These are phyloP conservation scores for Leptographium wingfieldii DNA, from an alignment of 2,329 filamentous ascomycete species.

Conservation along the genomic window DNA sequence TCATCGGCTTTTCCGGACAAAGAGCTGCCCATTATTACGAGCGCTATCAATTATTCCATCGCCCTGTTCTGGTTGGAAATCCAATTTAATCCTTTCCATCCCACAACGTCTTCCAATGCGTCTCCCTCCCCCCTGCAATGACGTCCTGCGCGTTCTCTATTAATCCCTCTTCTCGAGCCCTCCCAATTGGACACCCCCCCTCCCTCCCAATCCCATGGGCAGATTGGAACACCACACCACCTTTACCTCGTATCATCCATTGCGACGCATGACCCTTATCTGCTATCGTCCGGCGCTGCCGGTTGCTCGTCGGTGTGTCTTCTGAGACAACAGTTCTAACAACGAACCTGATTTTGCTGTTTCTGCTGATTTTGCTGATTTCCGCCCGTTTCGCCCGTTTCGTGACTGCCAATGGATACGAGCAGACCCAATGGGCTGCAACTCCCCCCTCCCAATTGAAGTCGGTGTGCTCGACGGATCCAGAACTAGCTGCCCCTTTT, in stretches of 20 bases:
- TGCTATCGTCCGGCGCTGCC: background rate
- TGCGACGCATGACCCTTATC: constrained; percentile 1
- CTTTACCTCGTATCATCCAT: background rate
- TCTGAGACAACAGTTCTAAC: background rate
- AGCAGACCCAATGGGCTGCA: background rate
- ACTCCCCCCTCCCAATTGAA: background rate
- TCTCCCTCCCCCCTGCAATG: background rate
- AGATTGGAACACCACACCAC: constrained; percentile 1
- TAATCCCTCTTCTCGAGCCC: background rate
- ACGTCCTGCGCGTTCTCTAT: background rate
- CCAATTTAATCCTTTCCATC: background rate
- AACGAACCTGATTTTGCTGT: too few relatives aligned
- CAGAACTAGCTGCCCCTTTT: background rate
- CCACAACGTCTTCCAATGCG: background rate
- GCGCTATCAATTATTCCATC: background rate
- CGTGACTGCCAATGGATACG: background rate
- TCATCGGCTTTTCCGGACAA: background rate
- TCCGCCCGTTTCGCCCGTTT: background rate
- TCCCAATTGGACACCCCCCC: background rate
- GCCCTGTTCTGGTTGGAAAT: background rate
- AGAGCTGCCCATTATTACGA: background rate
- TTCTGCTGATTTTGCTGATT: too few relatives aligned
- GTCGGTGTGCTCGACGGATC: background rate
- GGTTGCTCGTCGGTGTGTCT: background rate
- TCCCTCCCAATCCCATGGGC: background rate